phyloP scores from a whole-genome alignment of 352 stramenopile genomes.

The Phytophthora meadii region DNA sequence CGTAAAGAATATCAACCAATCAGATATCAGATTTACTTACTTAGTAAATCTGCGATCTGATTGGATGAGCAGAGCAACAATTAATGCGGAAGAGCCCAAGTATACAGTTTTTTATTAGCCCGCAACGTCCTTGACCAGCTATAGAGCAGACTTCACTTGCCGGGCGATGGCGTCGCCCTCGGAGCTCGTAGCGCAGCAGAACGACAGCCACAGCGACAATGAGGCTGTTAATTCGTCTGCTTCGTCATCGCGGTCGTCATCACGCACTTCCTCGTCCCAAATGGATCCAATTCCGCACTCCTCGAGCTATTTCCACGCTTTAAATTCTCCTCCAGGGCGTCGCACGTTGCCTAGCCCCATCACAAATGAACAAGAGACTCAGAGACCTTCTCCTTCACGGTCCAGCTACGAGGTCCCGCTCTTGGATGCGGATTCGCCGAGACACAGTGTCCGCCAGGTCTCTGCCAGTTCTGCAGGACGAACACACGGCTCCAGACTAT shows the following conservation, averaged over 20 bases:
- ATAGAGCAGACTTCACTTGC: background rate
- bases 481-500: constrained; percentile 32
- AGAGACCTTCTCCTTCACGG: background rate
- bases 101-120: constrained; percentile 11
- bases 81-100: background rate
- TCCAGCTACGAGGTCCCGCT: constrained; percentile 19
- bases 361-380: background rate
- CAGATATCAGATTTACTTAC: no score
- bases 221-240: constrained; percentile 9
- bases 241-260: constrained; percentile 9
- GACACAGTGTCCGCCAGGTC: background rate
- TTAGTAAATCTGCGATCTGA: background rate
- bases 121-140: constrained; percentile 1
- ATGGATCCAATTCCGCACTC: background rate
- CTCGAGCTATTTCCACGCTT: constrained; percentile 20
- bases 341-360: constrained; percentile 12
- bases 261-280: constrained; percentile 2
- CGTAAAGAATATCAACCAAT: no score
- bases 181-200: background rate
- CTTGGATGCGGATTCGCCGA: constrained; percentile 9
- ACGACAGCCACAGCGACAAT: background rate
- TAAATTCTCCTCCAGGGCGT: constrained; percentile 21
- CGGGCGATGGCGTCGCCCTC: constrained; percentile 11
- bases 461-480: constrained; percentile 25
- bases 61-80: background rate